Conservation (phyloP, 2,329 filamentous ascomycete species). For the Diatrype stigma region DNA sequence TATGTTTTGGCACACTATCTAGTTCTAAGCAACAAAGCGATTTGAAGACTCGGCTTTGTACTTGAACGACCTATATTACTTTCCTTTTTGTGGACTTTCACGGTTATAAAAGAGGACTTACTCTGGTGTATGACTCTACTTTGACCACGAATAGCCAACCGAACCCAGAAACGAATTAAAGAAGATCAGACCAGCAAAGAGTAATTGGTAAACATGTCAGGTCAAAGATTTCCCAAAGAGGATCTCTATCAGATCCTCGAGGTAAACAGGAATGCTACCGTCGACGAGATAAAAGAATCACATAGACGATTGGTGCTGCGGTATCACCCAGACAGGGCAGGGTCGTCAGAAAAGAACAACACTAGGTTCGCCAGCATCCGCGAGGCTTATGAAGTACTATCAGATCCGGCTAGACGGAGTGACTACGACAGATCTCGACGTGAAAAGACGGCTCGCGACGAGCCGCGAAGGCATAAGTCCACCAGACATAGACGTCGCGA, state of each 20-base stretch:
- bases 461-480: neutral
- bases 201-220: too few relatives aligned
- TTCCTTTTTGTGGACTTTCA: too few relatives aligned
- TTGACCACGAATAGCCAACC: too few relatives aligned
- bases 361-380: constrained; percentile 1
- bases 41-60: too few relatives aligned
- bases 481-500: neutral
- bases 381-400: constrained; percentile 6
- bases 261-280: constrained; percentile 1
- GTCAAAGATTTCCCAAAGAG: neutral
- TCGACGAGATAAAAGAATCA: constrained; percentile 1
- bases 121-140: too few relatives aligned
- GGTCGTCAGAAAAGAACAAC: constrained; percentile 1
- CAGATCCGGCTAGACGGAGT: constrained; percentile 4
- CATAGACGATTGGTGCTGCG: constrained; percentile 3
- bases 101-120: too few relatives aligned
- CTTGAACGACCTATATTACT: too few relatives aligned
- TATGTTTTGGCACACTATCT: too few relatives aligned
- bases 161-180: too few relatives aligned
- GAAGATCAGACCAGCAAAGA: too few relatives aligned
- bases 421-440: neutral
- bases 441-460: neutral
- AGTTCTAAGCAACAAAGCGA: too few relatives aligned
- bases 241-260: constrained; percentile 7
- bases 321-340: constrained; percentile 3